These are phyloP conservation scores for Microstroma glucosiphilum DNA, from an alignment of 1,284 basidiomycete species.

Conservation along the genomic window DNA sequence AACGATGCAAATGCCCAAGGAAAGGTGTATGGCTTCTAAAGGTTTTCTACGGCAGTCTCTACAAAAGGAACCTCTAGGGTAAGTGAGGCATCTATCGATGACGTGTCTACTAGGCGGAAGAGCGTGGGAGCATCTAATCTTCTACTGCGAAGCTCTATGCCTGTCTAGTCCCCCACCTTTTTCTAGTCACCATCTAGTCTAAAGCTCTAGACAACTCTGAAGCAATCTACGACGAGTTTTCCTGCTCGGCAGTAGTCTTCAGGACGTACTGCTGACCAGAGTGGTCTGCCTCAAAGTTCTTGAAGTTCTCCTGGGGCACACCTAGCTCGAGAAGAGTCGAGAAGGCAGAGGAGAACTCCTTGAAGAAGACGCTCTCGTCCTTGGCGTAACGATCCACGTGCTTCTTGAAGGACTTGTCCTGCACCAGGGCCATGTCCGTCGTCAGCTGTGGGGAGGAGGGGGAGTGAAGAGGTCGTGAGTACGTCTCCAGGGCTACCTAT, in stretches of 20 bases:
- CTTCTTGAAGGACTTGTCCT: conserved; percentile 42
- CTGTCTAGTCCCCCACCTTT: too few species aligned
- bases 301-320: conserved; percentile 44
- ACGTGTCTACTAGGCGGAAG: too few species aligned
- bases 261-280: conserved; percentile 18
- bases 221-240: conserved; percentile 21
- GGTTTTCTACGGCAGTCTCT: too few species aligned
- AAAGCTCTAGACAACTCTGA: too few species aligned
- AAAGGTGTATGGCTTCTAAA: too few species aligned
- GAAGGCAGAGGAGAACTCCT: conserved; percentile 40
- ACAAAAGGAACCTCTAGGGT: too few species aligned
- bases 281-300: conserved; percentile 27
- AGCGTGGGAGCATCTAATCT: too few species aligned
- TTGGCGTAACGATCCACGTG: conserved; percentile 47
- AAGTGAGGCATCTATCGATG: too few species aligned
- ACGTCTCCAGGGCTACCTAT: too few species aligned
- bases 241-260: conserved; percentile 32
- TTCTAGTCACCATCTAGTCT: too few species aligned
- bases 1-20: too few species aligned
- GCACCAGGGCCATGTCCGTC: conserved; percentile 39
- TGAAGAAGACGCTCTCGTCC: conserved; percentile 46
- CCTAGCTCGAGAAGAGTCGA: conserved; percentile 44
- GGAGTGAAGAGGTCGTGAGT: not conserved
- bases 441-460: conserved; percentile 15
- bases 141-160: too few species aligned